Base-by-base conservation (phyloP, 2,329 filamentous ascomycete genomes). In the Curvularia sp. region DNA sequence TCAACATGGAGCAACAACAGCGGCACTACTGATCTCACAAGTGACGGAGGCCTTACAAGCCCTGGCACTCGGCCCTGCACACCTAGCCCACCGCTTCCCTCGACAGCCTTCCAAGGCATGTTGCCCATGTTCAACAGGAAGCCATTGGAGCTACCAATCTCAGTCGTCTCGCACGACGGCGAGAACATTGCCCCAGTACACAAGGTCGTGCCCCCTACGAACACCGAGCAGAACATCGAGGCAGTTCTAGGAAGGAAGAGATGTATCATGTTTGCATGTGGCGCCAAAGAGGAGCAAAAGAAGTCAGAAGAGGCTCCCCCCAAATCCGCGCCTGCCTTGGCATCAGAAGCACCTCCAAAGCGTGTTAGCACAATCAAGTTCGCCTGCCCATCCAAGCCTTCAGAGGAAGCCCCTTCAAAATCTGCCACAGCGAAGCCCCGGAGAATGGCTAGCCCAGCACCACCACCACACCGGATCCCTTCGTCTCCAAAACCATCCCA, bases 191-290 rank as follows among this genome's bases (percentile, higher is more conserved):
- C 64, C 5, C 71, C 72, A 13, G 45, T 70, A 1, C 67, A 73
- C 10, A 74, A 68, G 42, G 3, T 38, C 7, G 42, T 63, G 58
- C 55, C 66, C 59, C 41, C 66, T 36, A 15, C 32, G 69, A 36
- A 63, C 18, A 83, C 82, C 55, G 86, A 90, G 70, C 80, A 84
- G 13, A 80, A 82, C 32, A 81, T 89, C 1, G 87, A 89, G 71
- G 85, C 83, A n/a, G 83, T 81, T 10, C 78, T 88, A 50, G 89
- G 87, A 48, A 90, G 91, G 71, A 97, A 93, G 80, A 87, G 93
- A 59, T 94, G 91, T 77, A 97, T 98, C 67, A 94, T 90, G 59
- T 98, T 98, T 76, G 93, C 92, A 32, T 98, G 94, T 74, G 88
- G 86, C 34, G 64, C 63, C 28, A 75, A 77, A 72, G 82, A 86